Evolutionary conservation across 495 filamentous ascomycete genomes (phyloP).

Genomic region (Hyphodiscus hymeniophilus): DNA sequence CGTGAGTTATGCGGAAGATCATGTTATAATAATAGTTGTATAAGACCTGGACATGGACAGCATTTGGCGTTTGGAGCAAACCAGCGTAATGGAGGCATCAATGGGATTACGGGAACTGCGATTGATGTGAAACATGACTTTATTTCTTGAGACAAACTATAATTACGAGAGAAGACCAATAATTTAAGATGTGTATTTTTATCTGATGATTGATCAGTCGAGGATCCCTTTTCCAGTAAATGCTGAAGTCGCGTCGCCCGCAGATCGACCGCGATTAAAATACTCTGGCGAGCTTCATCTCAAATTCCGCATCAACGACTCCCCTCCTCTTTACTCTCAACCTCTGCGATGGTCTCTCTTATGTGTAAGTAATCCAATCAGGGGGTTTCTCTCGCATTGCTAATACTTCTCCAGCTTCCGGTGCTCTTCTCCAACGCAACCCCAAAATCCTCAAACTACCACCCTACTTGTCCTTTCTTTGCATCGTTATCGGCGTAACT

Average conservation of each 20-base stretch:
- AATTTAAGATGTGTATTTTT: neutral
- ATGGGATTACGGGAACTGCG: conserved; percentile 7
- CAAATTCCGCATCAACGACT: neutral
- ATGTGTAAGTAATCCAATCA: conserved; percentile 19
- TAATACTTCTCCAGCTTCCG: conserved; percentile 31
- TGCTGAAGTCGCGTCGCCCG: neutral
- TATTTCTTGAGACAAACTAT: no score
- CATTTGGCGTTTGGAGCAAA: conserved; percentile 12
- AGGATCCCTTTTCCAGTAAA: neutral
- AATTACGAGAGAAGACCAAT: conserved; percentile 1
- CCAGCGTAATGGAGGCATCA: conserved; percentile 2
- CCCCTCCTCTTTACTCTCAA: neutral
- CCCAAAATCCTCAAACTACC: conserved; percentile 63
- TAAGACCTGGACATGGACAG: conserved; percentile 15
- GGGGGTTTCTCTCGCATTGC: neutral
- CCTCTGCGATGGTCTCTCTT: conserved; percentile 18
- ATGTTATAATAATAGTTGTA: conserved; percentile 13
- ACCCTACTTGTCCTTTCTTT: conserved; percentile 79
- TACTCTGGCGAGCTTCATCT: no score
- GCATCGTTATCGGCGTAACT: conserved; percentile 76
- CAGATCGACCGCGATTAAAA: no score
- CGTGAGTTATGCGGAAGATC: conserved; percentile 5
- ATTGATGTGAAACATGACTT: no score
- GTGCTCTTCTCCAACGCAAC: conserved; percentile 50
- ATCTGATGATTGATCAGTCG: no score